Conservation (phyloP, 1,284 basidiomycete genomes). For the Sporisorium iseilematis-ciliati region DNA sequence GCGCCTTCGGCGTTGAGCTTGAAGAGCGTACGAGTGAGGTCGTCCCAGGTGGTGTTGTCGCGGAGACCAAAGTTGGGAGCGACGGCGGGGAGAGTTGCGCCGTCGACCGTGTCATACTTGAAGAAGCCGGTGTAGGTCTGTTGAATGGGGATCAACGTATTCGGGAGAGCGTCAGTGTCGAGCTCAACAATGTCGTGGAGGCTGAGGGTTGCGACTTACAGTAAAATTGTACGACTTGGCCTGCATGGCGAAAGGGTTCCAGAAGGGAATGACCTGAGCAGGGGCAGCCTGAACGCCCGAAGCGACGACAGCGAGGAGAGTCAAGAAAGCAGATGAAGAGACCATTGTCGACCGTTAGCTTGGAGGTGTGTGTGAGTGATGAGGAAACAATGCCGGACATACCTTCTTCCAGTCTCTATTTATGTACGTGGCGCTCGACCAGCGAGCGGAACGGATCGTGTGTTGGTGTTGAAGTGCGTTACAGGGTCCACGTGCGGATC, state of each 20-base stretch:
- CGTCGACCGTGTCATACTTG: conserved; percentile 38
- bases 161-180: background rate
- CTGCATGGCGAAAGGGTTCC: conserved; percentile 32
- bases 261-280: conserved; percentile 19
- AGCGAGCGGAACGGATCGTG: background rate
- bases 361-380: background rate
- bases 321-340: conserved; percentile 24
- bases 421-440: background rate
- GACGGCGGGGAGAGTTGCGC: conserved; percentile 40
- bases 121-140: conserved; percentile 49
- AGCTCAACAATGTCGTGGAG: background rate
- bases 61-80: conserved; percentile 51
- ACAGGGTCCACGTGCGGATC: background rate
- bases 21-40: conserved; percentile 20
- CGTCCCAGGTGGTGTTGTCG: conserved; percentile 43
- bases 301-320: conserved; percentile 23
- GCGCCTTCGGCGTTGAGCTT: conserved; percentile 36
- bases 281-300: conserved; percentile 33
- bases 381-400: background rate
- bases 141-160: background rate
- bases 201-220: conserved; percentile 6
- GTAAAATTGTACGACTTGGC: conserved; percentile 43
- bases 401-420: background rate
- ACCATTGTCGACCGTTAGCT: conserved; percentile 10
- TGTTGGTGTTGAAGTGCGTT: background rate